phyloP scores from a whole-genome alignment of 208 protist species.

The Polymyxa betae region DNA sequence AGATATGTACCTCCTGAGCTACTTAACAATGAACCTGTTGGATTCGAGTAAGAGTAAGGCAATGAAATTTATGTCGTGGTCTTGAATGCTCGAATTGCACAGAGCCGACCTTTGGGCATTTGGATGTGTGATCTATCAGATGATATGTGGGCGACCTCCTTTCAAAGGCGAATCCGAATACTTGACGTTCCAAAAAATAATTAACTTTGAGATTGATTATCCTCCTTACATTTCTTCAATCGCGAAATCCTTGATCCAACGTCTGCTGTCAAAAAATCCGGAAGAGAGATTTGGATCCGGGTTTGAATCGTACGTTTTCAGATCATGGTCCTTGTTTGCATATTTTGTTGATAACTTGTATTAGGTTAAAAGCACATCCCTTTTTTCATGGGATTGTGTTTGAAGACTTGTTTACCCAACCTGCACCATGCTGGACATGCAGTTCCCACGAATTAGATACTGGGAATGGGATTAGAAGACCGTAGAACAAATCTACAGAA shows the following conservation, averaged over 20 bases:
- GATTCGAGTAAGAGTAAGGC: background rate
- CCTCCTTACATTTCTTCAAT: background rate
- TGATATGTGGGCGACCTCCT: conserved; percentile 15
- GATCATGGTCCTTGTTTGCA: background rate
- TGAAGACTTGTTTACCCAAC: background rate
- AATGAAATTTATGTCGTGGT: background rate
- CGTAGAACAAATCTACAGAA: too few species aligned
- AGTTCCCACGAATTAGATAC: too few species aligned
- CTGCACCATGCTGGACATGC: too few species aligned
- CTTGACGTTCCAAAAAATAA: conserved; percentile 48
- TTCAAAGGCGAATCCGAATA: conserved; percentile 32
- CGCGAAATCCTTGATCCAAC: background rate
- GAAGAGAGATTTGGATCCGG: background rate
- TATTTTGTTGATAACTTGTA: background rate
- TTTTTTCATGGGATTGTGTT: conserved; percentile 26
- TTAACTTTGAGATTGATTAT: background rate
- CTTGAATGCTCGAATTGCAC: background rate
- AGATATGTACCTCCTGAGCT: conserved; percentile 44
- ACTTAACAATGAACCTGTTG: background rate
- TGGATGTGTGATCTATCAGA: conserved; percentile 8
- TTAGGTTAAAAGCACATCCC: conserved; percentile 7
- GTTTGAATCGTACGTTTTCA: background rate
- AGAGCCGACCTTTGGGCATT: conserved; percentile 4
- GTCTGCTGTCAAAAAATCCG: background rate
- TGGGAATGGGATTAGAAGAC: too few species aligned